Conservation (phyloP, 2,329 filamentous ascomycete genomes). For the Paraconiothyrium sp. region DNA sequence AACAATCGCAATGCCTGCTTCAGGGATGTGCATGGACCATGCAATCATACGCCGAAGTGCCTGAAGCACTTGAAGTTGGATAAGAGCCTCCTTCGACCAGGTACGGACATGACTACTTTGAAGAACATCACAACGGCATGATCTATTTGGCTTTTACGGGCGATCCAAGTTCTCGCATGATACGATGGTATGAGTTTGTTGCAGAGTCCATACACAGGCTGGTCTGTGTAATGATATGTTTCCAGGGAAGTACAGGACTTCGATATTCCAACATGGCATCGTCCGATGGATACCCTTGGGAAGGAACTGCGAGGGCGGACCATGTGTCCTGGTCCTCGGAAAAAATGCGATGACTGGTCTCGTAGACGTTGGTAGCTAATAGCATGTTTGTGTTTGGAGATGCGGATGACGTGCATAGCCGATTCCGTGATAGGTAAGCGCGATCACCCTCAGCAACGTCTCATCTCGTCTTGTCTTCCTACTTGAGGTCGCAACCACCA, state of each 20-base stretch:
- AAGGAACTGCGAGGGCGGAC: neutral
- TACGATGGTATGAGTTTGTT: neutral
- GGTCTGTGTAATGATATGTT: neutral
- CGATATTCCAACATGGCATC: neutral
- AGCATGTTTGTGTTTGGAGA: neutral
- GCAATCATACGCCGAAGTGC: conserved; percentile 19
- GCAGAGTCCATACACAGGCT: neutral
- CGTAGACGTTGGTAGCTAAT: neutral
- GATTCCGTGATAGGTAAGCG: conserved; percentile 17
- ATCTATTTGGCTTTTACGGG: neutral
- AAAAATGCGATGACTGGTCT: neutral
- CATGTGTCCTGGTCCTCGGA: too few relatives aligned
- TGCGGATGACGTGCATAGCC: neutral
- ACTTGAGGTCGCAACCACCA: neutral
- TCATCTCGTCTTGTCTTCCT: conserved; percentile 10
- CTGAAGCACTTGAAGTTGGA: conserved; percentile 20
- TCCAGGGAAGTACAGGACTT: neutral
- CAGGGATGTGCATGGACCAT: conserved; percentile 2
- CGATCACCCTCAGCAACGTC: conserved; percentile 7
- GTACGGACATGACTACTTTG: neutral
- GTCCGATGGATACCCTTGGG: neutral
- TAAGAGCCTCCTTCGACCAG: neutral
- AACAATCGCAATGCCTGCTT: conserved; percentile 22
- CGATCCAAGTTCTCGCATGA: neutral
- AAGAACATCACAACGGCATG: too few relatives aligned